Evolutionary conservation across 441 rosid species (phyloP), one percentile per base, ranked within the genome.

Genomic region (Rhodomyrtus psidioides): DNA sequence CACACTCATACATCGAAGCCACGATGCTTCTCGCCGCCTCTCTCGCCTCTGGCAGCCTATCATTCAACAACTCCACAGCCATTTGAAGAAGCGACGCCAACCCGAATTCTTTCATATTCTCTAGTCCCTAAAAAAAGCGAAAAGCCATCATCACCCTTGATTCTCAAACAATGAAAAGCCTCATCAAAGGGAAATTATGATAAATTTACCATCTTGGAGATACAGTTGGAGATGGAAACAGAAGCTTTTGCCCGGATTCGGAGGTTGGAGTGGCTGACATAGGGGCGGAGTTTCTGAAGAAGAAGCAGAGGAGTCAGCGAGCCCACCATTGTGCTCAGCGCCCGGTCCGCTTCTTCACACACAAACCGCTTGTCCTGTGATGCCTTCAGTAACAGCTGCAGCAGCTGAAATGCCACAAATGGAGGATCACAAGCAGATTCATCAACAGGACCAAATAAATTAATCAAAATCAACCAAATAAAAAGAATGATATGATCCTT

Each of bases 321-420:
- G 26, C 87, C 88, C 59, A 94, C 96, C 98, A 95, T 91, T n/a
- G 89, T 85, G 81, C 44, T 91, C 81, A 97, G 84, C 0, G 99
- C 91, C 89, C 83, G 92, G 9, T 94, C 96, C 27, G 99, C 99
- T 92, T 95, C 98, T 89, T 97, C 99, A 28, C 99, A 94, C 39
- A 97, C 98, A 84, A 97, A 97, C 90, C 91, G 89, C 90, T 97
- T 97, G 92, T 97, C 99, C 82, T 95, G 99, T n/a, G 97, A 96
- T 83, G 98, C 96, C 94, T 97, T 97, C 88, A 97, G 90, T 49
- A 97, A 90, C 85, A 97, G 88, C 91, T 96, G 99, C 89, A 97
- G 84, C 24, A 96, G 81, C 98, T 97, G 94, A 85, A 59, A 53
- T 56, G 59, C 49, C 59, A 81, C 79, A 10, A 70, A 34, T 34